Conservation (phyloP, 306 rosid species). For the Quercus glauca region DNA sequence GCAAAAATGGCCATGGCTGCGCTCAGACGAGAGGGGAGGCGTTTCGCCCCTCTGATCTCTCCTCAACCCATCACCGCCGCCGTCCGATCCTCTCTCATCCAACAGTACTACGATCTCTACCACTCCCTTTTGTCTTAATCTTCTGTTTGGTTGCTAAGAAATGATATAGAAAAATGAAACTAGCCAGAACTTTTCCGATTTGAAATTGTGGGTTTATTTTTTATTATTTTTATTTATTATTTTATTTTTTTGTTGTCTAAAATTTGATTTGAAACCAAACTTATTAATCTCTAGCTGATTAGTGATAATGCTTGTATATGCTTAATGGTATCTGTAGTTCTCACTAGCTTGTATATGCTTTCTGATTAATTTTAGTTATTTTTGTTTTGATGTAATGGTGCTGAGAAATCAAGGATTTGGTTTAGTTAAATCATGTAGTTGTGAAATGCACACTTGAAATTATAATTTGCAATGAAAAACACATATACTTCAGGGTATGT, state of each 20-base stretch:
- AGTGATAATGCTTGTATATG: background rate
- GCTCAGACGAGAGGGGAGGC: constrained; percentile 90
- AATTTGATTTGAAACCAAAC: no score
- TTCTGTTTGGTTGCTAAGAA: constrained; percentile 18
- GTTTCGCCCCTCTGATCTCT: constrained; percentile 57
- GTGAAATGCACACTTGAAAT: background rate
- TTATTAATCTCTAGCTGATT: background rate
- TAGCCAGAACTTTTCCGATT: background rate
- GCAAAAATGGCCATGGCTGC: constrained; percentile 61
- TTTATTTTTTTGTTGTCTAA: no score
- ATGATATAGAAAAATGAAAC: background rate
- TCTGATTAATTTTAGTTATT: background rate
- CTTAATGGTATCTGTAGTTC: background rate
- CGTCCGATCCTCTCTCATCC: constrained; percentile 44
- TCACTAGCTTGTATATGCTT: background rate
- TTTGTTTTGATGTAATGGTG: background rate
- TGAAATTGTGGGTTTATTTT: background rate
- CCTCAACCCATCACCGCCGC: constrained; percentile 52
- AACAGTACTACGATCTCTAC: constrained; percentile 37
- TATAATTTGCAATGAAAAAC: background rate
- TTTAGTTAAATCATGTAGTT: background rate
- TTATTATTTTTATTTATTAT: background rate
- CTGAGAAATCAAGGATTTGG: background rate
- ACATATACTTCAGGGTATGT: background rate
- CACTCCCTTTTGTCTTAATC: background rate